Base-by-base conservation (phyloP, 257 asterid species). In the Oldenlandia corymbosa region DNA sequence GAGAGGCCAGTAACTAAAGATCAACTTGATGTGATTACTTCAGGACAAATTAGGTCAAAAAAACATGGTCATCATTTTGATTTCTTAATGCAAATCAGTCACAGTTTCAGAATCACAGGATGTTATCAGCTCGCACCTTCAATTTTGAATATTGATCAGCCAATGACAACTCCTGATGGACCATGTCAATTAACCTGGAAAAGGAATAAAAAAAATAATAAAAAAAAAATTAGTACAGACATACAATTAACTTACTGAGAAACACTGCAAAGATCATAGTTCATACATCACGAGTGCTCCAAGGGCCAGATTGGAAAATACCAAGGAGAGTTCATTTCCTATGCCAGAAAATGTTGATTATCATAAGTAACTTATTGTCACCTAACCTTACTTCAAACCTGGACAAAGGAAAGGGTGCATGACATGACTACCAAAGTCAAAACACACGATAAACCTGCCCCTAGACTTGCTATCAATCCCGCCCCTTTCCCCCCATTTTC, bases 151-250 rank as follows among this genome's bases (percentile, higher is more conserved):
- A 90, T 72, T 93, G 99, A 67, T 93, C 99, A 43, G 97, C 97
- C 87, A 89, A 79, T 55, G 95, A 87, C 70, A 93, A 74, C 78
- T 93, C 99, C 84, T 68, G 83, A 85, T 90, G 99, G 61, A 86
- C 85, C 85, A 84, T 78, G 81, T 90, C 96, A 77, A 92, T 78
- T 76, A 93, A 74, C 95, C 99, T 92, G n/a, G n/a, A n/a, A 78
- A 66, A 64, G 54, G 58, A 48, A 57, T 32, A 37, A 9, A 13
- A 56, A 0, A 56, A 53, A 26, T 28, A 66, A 24, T 8, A 8
- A 42, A 16, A 3, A 34, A 4, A 34, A 34, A 34, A 34, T n/a
- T n/a, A n/a, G n/a, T n/a, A n/a, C n/a, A n/a, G n/a, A n/a, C n/a
- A 39, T 5, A 23, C 20, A 2, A 41, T 14, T 14, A 28, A 24